phyloP scores from a whole-genome alignment of 345 rosid genomes.

The Melastoma malabathricum region DNA sequence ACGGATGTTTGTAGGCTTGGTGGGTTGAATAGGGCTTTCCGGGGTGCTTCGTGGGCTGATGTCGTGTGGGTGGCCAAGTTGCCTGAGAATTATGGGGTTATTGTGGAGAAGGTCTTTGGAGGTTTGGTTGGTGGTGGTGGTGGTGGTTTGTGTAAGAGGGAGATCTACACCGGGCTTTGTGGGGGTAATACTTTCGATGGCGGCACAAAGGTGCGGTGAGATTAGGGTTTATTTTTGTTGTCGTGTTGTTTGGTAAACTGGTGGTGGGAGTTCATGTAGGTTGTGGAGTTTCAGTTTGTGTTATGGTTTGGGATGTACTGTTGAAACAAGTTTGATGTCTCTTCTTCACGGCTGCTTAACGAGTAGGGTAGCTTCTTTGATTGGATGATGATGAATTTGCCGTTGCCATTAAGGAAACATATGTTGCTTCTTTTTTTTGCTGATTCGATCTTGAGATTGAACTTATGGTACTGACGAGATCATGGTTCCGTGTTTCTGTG shows the following conservation, averaged over 20 bases:
- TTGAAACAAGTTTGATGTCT: no score
- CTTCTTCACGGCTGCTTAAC: no score
- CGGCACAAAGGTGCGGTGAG: slow-evolving; percentile 50
- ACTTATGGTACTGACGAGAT: no score
- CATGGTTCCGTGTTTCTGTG: slow-evolving; percentile 2
- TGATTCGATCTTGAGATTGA: not conserved
- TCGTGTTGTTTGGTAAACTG: no score
- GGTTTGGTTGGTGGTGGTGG: slow-evolving; percentile 30
- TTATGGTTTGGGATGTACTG: not conserved
- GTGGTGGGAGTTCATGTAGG: no score
- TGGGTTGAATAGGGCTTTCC: slow-evolving; percentile 59
- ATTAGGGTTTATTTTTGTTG: no score
- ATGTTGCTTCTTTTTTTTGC: no score
- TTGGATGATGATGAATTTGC: no score
- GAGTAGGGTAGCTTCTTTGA: no score
- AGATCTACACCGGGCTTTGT: slow-evolving; percentile 50
- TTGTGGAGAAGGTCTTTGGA: slow-evolving; percentile 42
- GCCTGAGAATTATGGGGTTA: slow-evolving; percentile 47
- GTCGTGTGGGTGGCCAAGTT: slow-evolving; percentile 87
- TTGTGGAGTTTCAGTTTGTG: not conserved
- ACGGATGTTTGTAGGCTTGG: slow-evolving; percentile 73
- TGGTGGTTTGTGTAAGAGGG: slow-evolving; percentile 43
- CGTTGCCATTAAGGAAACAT: no score
- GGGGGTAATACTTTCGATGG: slow-evolving; percentile 49
- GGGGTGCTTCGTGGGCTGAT: slow-evolving; percentile 92